Base-by-base conservation (phyloP, 2,329 filamentous ascomycete species). In the Lecanicillium sp. region DNA sequence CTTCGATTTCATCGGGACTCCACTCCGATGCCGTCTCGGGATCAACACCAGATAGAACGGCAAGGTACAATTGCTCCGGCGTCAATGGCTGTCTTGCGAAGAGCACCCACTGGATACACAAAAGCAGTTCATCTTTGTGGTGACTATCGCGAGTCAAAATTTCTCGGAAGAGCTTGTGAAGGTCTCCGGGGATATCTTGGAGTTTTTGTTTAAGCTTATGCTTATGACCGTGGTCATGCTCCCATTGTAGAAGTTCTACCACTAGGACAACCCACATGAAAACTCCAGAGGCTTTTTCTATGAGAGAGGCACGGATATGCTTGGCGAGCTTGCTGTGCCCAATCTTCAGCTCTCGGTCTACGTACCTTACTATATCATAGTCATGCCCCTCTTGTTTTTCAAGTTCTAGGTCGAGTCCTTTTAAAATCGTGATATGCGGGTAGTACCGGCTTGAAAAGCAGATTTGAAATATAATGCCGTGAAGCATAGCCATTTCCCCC, bases 21-120 rank as follows among this genome's bases (percentile, higher is more conserved):
- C 52, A 57, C 4, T 44, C 17, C 5, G 27, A 17, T 2, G 49
- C 45, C 17, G 17, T 1, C 0, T 6, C 11, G 5, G 5, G 0
- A 2, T 41, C 0, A 13, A 3, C 2, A 8, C 46, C 20, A n/a
- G 45, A 30, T 11, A 47, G 29, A 0, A 57, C 30, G 0, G 51
- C 56, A 4, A 47, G 46, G 43, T 69, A 72, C 0, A 74, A 56
- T 43, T 78, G 62, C 1, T 59, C 45, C 0, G 55, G 64, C 0
- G 29, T 55, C 0, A 79, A 39, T 0, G 73, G 68, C 0, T 52
- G 45, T 5, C 49, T 56, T 0, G 75, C 60, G 17, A 65, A 78
- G 0, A 80, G 56, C 0, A 81, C 56, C 68, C 69, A 79, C 14
- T 43, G 62, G 1, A 80, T 42, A 20, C 65, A 75, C 0, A 72